Percentiles rank a stretch among this genome's conserved stretches.
Evolutionary conservation across 306 rosid genomes (phyloP).

Genomic region (Datisca glomerata): DNA sequence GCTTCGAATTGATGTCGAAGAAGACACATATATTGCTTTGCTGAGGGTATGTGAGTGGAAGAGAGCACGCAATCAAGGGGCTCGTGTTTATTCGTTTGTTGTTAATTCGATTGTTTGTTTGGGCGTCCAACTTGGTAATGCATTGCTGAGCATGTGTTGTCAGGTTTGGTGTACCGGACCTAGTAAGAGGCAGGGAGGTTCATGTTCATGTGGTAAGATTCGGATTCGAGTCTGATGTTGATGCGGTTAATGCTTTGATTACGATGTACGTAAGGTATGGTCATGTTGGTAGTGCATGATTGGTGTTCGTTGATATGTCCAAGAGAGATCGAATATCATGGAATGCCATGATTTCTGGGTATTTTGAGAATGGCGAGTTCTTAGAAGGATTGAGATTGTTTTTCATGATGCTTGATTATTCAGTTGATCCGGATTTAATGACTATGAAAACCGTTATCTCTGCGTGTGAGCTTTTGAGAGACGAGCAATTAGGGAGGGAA

Average conservation of each 20-base stretch:
- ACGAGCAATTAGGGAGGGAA: conserved; percentile 51
- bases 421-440: conserved; percentile 60
- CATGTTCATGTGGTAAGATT: conserved; percentile 66
- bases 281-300: too few relatives aligned
- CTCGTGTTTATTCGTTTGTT: conserved; percentile 32
- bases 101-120: conserved; percentile 33
- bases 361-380: too few relatives aligned
- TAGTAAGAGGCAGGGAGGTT: conserved; percentile 70
- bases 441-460: conserved; percentile 76
- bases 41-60: conserved; percentile 58
- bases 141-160: conserved; percentile 79
- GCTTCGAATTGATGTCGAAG: conserved; percentile 45
- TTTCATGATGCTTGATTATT: too few relatives aligned
- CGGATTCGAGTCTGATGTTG: too few relatives aligned
- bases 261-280: too few relatives aligned
- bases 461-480: conserved; percentile 59
- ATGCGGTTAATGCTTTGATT: too few relatives aligned
- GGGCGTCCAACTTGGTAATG: conserved; percentile 60
- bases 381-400: too few relatives aligned
- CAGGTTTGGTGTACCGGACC: conserved; percentile 59
- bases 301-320: conserved; percentile 70
- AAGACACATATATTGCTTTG: conserved; percentile 48
- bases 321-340: too few relatives aligned
- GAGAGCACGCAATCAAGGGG: conserved; percentile 64
- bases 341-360: too few relatives aligned